A percentile compares a stretch with the other conserved stretches of the same genome.
phyloP scores from a whole-genome alignment of 176 grass and related monocot species.

The Puya raimondii region DNA sequence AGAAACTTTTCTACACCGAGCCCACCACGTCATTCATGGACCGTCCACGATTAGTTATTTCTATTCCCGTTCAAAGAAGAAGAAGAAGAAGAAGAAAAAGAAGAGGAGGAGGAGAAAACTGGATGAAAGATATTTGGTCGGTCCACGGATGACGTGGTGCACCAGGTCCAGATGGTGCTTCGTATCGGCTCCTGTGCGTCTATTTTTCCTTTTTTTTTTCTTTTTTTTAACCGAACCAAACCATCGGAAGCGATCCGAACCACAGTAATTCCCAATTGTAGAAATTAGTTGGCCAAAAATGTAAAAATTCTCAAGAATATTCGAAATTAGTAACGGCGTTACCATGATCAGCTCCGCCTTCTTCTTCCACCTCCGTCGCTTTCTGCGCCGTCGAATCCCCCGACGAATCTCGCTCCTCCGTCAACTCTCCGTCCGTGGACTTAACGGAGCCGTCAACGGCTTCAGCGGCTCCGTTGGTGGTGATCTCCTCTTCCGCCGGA shows the following conservation, averaged over 20 bases:
- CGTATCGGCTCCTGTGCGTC: neutral
- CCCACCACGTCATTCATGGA: no score
- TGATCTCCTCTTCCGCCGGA: neutral
- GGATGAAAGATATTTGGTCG: no score
- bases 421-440: constrained; percentile 3
- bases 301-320: constrained; percentile 21
- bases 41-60: no score
- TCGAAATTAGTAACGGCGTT: constrained; percentile 27
- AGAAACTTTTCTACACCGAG: no score
- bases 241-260: constrained; percentile 30
- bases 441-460: neutral
- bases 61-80: no score
- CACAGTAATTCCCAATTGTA: constrained; percentile 16
- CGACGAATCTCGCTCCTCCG: constrained; percentile 42
- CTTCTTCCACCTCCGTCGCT: constrained; percentile 35
- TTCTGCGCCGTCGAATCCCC: constrained; percentile 71
- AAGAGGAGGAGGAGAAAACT: no score
- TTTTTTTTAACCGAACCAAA: neutral
- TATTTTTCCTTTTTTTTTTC: no score
- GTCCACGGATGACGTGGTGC: no score
- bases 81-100: no score
- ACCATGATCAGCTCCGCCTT: constrained; percentile 55
- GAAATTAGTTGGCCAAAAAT: neutral
- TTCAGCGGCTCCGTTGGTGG: neutral
- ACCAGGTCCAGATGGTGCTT: neutral